These are phyloP conservation scores for Chalaropsis thielavioides DNA, from an alignment of 2,329 filamentous ascomycete genomes.

Conservation along the genomic window DNA sequence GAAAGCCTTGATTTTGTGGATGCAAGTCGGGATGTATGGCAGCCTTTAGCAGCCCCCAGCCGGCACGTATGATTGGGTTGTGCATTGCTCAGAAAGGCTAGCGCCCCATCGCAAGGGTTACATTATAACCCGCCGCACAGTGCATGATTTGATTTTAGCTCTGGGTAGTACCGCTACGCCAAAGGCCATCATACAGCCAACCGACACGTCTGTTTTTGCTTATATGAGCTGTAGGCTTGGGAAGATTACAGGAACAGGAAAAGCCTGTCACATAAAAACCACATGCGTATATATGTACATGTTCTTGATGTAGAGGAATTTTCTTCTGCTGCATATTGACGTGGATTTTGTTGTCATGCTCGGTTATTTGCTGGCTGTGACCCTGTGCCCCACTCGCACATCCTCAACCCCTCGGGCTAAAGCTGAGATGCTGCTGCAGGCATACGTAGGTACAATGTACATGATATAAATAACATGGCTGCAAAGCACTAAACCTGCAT, in stretches of 20 bases:
- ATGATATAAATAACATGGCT: background rate
- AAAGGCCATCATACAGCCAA: background rate
- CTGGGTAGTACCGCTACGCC: background rate
- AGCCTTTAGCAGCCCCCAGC: background rate
- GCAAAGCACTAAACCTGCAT: background rate
- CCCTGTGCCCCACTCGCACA: background rate
- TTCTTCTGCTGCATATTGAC: background rate
- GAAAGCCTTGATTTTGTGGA: background rate
- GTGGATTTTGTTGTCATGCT: conserved; percentile 1
- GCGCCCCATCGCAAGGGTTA: background rate
- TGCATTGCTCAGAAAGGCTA: background rate
- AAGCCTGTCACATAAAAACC: background rate
- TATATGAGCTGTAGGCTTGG: background rate
- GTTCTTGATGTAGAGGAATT: background rate
- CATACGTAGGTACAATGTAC: background rate
- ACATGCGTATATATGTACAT: background rate
- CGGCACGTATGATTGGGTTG: background rate
- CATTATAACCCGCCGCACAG: background rate
- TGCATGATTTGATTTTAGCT: background rate
- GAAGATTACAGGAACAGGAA: background rate
- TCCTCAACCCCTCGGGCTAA: background rate
- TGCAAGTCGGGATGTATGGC: background rate
- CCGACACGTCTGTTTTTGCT: background rate
- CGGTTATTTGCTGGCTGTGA: background rate
- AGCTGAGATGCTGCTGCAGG: background rate